These are phyloP conservation scores for Blattamonas nauphoetae DNA, from an alignment of 78 protist genomes.

Conservation along the genomic window DNA sequence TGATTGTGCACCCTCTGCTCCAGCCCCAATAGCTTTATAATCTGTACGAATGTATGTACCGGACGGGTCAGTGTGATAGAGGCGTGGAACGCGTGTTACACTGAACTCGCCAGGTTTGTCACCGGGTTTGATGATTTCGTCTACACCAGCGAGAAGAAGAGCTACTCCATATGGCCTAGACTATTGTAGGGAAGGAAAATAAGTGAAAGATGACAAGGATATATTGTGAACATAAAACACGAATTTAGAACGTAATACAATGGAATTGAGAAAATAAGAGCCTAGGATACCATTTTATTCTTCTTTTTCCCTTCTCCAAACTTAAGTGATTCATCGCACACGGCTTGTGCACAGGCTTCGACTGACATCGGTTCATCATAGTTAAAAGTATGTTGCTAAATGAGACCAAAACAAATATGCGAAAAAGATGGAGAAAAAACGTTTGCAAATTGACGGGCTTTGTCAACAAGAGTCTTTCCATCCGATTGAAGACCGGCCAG, in stretches of 20 bases:
- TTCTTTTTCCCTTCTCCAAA: constrained; percentile 83
- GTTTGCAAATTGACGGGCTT: constrained; percentile 86
- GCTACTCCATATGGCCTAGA: constrained; percentile 97
- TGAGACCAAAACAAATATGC: not conserved
- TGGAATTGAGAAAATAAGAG: not conserved
- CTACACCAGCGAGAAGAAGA: constrained; percentile 91
- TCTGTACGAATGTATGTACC: constrained; percentile 61
- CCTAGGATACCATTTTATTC: too few relatives aligned
- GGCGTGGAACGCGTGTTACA: constrained; percentile 24
- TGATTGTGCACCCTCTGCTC: constrained; percentile 90
- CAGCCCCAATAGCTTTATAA: constrained; percentile 95
- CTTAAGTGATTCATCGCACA: constrained; percentile 78
- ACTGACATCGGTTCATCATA: constrained; percentile 89
- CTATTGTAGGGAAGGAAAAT: constrained; percentile 27
- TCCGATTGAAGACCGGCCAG: constrained; percentile 94
- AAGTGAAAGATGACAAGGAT: not conserved
- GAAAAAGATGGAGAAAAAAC: constrained; percentile 17
- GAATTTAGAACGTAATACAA: not conserved
- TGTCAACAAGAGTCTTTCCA: constrained; percentile 89
- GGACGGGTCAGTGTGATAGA: constrained; percentile 92
- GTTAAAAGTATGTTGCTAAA: constrained; percentile 88
- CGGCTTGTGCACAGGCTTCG: constrained; percentile 77
- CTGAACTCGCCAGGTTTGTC: constrained; percentile 88
- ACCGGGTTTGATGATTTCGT: constrained; percentile 70
- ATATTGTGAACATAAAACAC: not conserved